Percentiles rank a stretch among this genome's conserved stretches.
These are phyloP conservation scores for Myxozyma neotropica DNA, from an alignment of 805 yeast genomes.

Conservation along the genomic window DNA sequence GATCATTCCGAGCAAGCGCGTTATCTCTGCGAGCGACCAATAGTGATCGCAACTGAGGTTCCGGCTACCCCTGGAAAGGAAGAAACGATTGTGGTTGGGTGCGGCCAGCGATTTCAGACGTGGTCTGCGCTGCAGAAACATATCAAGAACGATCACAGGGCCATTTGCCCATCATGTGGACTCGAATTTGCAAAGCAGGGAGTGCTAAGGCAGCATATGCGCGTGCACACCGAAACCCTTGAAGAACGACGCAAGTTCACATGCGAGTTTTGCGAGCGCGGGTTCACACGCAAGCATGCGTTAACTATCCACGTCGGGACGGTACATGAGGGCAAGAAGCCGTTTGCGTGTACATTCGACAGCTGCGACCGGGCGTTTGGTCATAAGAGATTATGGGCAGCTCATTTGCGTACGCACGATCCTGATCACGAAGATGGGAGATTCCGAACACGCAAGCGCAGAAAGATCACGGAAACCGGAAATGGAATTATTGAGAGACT, in stretches of 20 bases:
- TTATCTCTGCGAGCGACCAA: conserved; percentile 30
- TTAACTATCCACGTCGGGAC: conserved; percentile 52
- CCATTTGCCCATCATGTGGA: conserved; percentile 58
- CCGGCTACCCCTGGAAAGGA: too few relatives aligned
- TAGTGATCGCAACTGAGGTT: conserved; percentile 56
- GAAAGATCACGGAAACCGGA: background rate
- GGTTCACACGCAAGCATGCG: conserved; percentile 60
- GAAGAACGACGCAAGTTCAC: conserved; percentile 59
- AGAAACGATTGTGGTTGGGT: conserved; percentile 50
- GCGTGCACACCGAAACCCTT: conserved; percentile 55
- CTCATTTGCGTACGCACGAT: conserved; percentile 21
- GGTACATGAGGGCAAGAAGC: conserved; percentile 33
- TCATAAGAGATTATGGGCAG: conserved; percentile 30
- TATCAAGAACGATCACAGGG: conserved; percentile 71
- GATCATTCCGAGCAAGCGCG: conserved; percentile 52
- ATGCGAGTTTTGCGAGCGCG: conserved; percentile 52
- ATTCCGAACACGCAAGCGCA: background rate
- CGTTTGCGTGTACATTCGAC: conserved; percentile 32
- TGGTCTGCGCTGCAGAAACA: conserved; percentile 78
- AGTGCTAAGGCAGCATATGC: conserved; percentile 74
- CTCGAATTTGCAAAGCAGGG: conserved; percentile 71
- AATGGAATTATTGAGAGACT: conserved; percentile 39
- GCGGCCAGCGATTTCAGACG: conserved; percentile 61
- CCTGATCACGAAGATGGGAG: conserved; percentile 1
- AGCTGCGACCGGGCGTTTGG: conserved; percentile 35